phyloP scores from a whole-genome alignment of 257 asterid species.

The Solanum paucissectum region DNA sequence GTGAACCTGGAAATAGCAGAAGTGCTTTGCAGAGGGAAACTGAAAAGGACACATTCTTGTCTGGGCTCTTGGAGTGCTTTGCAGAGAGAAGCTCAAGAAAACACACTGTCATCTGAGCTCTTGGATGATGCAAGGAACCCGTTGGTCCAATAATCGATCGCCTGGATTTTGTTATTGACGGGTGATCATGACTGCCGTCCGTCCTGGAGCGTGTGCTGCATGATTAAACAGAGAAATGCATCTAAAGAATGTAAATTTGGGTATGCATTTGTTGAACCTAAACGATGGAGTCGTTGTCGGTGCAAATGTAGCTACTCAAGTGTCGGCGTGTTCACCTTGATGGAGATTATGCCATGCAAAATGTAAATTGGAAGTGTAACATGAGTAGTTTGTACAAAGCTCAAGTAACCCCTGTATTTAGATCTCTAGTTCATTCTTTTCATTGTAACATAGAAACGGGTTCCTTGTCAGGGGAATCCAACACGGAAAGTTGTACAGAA shows the following conservation, averaged over 20 bases:
- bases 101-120: background rate
- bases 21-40: background rate
- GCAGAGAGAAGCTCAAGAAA: background rate
- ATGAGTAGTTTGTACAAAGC: slow-evolving; percentile 1
- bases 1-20: background rate
- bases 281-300: background rate
- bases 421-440: background rate
- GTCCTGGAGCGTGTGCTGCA: background rate
- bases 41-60: background rate
- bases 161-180: background rate
- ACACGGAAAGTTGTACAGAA: background rate
- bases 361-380: background rate
- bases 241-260: background rate
- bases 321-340: background rate
- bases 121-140: background rate
- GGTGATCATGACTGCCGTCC: background rate
- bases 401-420: background rate
- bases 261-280: background rate
- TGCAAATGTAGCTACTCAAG: background rate
- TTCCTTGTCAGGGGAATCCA: background rate
- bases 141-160: background rate
- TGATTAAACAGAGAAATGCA: background rate
- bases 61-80: background rate
- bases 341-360: background rate
- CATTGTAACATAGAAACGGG: background rate